Conservation (phyloP, 805 yeast species). For the Grigorovia yakushimaensis region DNA sequence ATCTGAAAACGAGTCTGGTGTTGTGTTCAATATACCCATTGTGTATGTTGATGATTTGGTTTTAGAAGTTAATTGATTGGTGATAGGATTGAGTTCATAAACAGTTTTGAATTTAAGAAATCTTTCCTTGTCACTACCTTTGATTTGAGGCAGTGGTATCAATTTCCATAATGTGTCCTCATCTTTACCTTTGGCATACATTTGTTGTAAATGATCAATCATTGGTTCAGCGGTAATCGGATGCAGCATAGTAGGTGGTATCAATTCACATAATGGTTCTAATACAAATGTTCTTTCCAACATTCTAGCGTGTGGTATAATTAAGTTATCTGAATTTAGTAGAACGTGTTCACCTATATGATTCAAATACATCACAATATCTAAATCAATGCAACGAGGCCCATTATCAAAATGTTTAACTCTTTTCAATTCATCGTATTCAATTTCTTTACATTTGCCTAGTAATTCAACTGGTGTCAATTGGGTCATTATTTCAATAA, state of each 20-base stretch:
- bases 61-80: conserved; percentile 20
- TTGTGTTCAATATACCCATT: conserved; percentile 84
- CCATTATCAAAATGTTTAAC: conserved; percentile 81
- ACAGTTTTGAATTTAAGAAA: conserved; percentile 20
- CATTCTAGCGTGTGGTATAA: conserved; percentile 82
- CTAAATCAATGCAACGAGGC: conserved; percentile 85
- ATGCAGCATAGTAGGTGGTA: conserved; percentile 57
- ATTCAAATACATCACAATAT: conserved; percentile 54
- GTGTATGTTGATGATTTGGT: conserved; percentile 39
- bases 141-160: conserved; percentile 33
- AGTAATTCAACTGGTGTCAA: conserved; percentile 59
- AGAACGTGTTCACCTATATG: conserved; percentile 31
- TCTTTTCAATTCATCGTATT: conserved; percentile 59
- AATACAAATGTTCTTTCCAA: conserved; percentile 84
- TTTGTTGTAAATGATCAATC: conserved; percentile 52
- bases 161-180: conserved; percentile 41
- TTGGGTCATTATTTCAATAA: conserved; percentile 50
- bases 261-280: conserved; percentile 75
- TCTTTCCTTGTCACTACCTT: conserved; percentile 13
- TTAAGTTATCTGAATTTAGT: conserved; percentile 47
- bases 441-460: conserved; percentile 58
- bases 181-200: conserved; percentile 39
- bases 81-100: conserved; percentile 36
- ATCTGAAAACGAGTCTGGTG: conserved; percentile 94
- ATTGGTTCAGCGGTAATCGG: conserved; percentile 84